phyloP scores from a whole-genome alignment of 352 stramenopile species.

The Pythium plurisporium region DNA sequence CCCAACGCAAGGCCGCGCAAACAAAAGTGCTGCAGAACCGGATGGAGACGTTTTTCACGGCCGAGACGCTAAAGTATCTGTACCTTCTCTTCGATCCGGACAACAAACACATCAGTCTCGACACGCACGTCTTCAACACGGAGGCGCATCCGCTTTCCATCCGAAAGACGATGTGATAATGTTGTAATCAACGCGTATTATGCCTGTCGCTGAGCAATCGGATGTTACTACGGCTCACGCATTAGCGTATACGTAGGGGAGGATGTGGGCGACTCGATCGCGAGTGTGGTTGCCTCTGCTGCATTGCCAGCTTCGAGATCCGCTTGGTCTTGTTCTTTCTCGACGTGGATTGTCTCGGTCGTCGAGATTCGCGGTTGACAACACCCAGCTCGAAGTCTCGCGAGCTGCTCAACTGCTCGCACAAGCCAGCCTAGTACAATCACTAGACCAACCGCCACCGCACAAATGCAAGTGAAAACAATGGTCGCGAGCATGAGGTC shows the following conservation, averaged over 20 bases:
- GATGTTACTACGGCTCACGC: no score
- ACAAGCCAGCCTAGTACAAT: background rate
- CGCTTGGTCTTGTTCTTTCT: background rate
- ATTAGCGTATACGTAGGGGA: no score
- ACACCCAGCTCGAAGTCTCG: background rate
- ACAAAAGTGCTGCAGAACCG: constrained; percentile 67
- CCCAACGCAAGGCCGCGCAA: no score
- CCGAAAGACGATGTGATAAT: no score
- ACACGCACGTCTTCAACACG: constrained; percentile 96
- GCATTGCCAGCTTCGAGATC: background rate
- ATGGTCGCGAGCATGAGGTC: background rate
- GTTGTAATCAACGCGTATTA: no score
- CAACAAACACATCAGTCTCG: constrained; percentile 75
- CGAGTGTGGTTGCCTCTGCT: no score
- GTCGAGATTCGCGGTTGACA: background rate
- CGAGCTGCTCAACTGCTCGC: background rate
- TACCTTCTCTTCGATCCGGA: constrained; percentile 89
- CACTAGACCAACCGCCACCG: background rate
- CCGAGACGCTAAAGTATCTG: constrained; percentile 99
- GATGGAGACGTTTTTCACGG: constrained; percentile 99
- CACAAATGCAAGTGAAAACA: background rate
- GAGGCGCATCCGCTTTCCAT: constrained; percentile 95
- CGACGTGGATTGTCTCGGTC: background rate
- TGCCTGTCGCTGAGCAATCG: no score
- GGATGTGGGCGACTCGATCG: no score